These are phyloP conservation scores for Yarrowia sp. DNA, from an alignment of 805 yeast species.

Conservation along the genomic window DNA sequence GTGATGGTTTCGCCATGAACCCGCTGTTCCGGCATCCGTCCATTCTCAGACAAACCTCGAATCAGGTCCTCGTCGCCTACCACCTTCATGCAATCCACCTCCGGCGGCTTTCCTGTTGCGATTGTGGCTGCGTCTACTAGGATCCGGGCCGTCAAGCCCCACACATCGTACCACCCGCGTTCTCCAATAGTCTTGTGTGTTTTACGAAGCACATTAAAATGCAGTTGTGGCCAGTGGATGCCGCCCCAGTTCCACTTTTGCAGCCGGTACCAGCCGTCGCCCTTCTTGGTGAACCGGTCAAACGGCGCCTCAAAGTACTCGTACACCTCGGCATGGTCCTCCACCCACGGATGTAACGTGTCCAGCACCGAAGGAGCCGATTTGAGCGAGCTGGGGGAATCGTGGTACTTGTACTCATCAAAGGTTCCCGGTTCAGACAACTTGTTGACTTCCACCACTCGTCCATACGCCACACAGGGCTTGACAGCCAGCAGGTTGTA, in stretches of 20 bases:
- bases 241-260: slow-evolving; percentile 39
- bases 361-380: slow-evolving; percentile 26
- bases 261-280: slow-evolving; percentile 31
- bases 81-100: slow-evolving; percentile 35
- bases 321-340: slow-evolving; percentile 36
- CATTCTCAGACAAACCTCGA: slow-evolving; percentile 30
- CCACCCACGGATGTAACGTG: slow-evolving; percentile 15
- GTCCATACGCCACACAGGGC: slow-evolving; percentile 51
- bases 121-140: slow-evolving; percentile 41
- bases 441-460: slow-evolving; percentile 11
- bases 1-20: slow-evolving; percentile 29
- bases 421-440: neutral
- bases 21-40: slow-evolving; percentile 28
- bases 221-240: slow-evolving; percentile 37
- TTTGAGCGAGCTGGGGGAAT: slow-evolving; percentile 28
- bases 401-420: neutral
- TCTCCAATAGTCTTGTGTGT: slow-evolving; percentile 35
- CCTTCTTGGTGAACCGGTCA: slow-evolving; percentile 30
- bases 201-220: slow-evolving; percentile 33
- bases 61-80: slow-evolving; percentile 37
- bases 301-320: slow-evolving; percentile 35
- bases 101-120: slow-evolving; percentile 37
- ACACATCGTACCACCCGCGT: slow-evolving; percentile 36
- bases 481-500: slow-evolving; percentile 78
- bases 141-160: slow-evolving; percentile 46